Evolutionary conservation across 805 yeast genomes (phyloP).

Genomic region (Candida coleopterorum): DNA sequence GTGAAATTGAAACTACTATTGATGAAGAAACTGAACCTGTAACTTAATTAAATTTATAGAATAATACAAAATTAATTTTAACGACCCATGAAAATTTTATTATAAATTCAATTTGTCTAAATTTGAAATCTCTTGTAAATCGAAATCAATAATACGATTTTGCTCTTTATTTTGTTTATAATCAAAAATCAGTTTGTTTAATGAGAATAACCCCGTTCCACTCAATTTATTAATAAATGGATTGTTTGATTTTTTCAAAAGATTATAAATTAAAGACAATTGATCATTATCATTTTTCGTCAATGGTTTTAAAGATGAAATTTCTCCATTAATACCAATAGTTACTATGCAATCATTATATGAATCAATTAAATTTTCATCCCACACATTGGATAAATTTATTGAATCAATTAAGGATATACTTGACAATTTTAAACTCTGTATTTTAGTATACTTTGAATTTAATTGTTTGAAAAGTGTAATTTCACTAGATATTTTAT

Average conservation of each 20-base stretch:
- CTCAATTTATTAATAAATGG: conserved; percentile 34
- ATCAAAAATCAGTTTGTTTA: conserved; percentile 34
- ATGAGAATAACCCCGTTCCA: conserved; percentile 35
- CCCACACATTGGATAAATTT: conserved; percentile 20
- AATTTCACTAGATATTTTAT: conserved; percentile 31
- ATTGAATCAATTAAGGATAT: conserved; percentile 30
- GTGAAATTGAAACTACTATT: neutral
- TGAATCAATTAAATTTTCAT: neutral
- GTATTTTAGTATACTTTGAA: conserved; percentile 4
- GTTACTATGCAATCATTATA: conserved; percentile 14
- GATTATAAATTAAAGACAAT: conserved; percentile 13
- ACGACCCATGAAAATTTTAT: neutral
- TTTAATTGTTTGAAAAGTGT: conserved; percentile 18
- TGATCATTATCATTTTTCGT: conserved; percentile 11
- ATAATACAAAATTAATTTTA: too few species aligned
- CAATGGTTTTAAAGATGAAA: conserved; percentile 16
- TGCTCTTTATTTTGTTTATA: conserved; percentile 18
- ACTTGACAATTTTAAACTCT: conserved; percentile 18
- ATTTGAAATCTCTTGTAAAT: conserved; percentile 23
- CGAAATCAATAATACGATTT: conserved; percentile 29
- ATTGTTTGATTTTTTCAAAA: conserved; percentile 19
- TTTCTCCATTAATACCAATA: conserved; percentile 37
- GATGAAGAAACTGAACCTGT: neutral
- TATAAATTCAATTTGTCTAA: conserved; percentile 6
- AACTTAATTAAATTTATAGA: neutral